Percentiles rank a stretch among this genome's conserved stretches.
These are phyloP conservation scores for Draba incana DNA, from an alignment of 345 rosid genomes.

Conservation along the genomic window DNA sequence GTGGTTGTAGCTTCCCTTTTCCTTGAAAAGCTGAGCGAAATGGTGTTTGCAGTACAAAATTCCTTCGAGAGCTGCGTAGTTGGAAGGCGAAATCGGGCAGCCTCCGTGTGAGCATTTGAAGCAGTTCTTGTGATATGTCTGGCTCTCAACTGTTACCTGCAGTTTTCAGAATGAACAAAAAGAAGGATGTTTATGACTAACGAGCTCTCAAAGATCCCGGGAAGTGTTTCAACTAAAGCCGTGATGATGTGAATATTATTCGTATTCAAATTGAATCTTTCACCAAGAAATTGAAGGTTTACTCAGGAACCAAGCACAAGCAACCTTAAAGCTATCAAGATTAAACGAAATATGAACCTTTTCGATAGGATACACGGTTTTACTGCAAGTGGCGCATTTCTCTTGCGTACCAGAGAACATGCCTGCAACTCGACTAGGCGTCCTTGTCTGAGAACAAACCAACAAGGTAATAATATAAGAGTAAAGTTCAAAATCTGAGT, in stretches of 20 bases:
- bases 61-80: conserved; percentile 81
- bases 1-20: conserved; percentile 98
- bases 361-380: conserved; percentile 83
- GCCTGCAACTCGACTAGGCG: conserved; percentile 73
- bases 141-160: conserved; percentile 86
- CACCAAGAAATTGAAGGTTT: conserved; percentile 10
- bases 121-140: conserved; percentile 85
- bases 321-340: background rate
- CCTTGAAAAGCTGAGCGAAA: conserved; percentile 86
- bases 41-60: conserved; percentile 85
- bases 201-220: background rate
- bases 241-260: background rate
- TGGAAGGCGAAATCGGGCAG: conserved; percentile 68
- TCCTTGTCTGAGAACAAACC: conserved; percentile 54
- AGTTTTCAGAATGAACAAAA: background rate
- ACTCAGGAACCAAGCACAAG: conserved; percentile 9
- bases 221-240: background rate
- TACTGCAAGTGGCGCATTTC: conserved; percentile 72
- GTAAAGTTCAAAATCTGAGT: background rate
- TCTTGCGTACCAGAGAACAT: conserved; percentile 83
- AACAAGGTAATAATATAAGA: conserved; percentile 17
- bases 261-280: background rate
- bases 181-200: conserved; percentile 12
- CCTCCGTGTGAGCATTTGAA: conserved; percentile 88
- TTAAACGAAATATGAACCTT: conserved; percentile 50